Conservation (phyloP, 1,284 basidiomycete genomes). For the Apiotrichum laibachii region DNA sequence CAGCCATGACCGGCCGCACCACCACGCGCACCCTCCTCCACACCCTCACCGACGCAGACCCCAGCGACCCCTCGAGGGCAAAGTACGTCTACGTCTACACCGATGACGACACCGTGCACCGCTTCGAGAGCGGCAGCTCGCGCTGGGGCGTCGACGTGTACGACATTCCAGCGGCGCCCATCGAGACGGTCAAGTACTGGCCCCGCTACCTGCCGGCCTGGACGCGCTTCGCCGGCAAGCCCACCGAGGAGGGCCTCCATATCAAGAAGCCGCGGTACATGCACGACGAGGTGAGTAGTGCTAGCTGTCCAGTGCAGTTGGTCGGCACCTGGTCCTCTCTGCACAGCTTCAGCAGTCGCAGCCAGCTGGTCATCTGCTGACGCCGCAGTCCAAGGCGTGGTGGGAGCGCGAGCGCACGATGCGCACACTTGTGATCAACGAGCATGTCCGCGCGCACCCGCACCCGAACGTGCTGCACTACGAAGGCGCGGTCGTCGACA, state of each 20-base stretch:
- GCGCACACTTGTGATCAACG: neutral
- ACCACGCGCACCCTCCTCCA: neutral
- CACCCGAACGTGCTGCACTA: neutral
- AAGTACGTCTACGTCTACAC: neutral
- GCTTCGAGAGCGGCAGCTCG: conserved; percentile 1
- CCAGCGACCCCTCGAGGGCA: neutral
- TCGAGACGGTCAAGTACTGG: neutral
- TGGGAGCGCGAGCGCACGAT: neutral
- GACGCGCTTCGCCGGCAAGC: neutral
- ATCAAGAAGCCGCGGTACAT: conserved; percentile 1
- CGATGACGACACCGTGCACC: neutral
- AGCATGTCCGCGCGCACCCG: neutral
- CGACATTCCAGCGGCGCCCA: neutral
- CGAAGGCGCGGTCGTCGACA: neutral
- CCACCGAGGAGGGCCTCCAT: neutral
- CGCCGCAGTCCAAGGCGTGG: neutral
- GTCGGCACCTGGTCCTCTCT: too few relatives aligned
- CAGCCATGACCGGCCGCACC: too few relatives aligned
- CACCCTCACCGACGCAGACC: neutral
- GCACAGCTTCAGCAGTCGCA: too few relatives aligned
- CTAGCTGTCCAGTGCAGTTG: too few relatives aligned
- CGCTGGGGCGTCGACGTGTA: neutral
- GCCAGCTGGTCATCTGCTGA: too few relatives aligned
- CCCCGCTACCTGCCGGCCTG: neutral
- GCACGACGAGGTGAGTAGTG: neutral